Conservation (phyloP, 352 stramenopile genomes). For the Phytophthora nicotianae region DNA sequence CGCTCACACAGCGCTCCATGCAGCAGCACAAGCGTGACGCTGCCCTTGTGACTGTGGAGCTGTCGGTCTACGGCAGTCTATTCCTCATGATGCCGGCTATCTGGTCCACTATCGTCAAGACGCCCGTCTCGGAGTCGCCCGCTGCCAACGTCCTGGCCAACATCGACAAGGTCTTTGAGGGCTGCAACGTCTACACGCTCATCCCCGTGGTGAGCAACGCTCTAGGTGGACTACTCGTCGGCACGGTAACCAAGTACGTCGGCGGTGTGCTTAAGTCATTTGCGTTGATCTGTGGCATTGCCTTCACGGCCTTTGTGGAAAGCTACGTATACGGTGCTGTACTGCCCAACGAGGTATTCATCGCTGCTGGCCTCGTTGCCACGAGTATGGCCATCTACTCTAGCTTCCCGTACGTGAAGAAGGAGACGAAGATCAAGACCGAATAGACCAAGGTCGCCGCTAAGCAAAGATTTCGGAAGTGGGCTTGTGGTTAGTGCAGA, state of each 20-base stretch:
- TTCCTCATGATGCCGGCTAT: conserved; percentile 67
- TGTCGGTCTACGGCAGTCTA: conserved; percentile 75
- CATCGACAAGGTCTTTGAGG: conserved; percentile 56
- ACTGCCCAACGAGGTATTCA: conserved; percentile 64
- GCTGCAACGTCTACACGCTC: conserved; percentile 76
- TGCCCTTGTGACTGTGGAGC: conserved; percentile 82
- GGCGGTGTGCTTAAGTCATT: conserved; percentile 93
- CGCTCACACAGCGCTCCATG: conserved; percentile 82
- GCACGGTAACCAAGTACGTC: conserved; percentile 88
- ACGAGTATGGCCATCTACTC: conserved; percentile 79
- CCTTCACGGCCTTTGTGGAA: conserved; percentile 86
- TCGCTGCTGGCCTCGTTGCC: conserved; percentile 72
- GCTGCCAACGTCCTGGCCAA: conserved; percentile 27
- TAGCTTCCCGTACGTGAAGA: conserved; percentile 64
- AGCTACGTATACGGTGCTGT: conserved; percentile 68
- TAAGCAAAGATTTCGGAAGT: no score
- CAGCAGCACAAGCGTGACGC: conserved; percentile 71
- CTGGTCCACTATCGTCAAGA: conserved; percentile 46
- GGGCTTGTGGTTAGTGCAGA: background rate
- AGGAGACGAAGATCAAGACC: conserved; percentile 40
- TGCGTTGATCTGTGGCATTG: conserved; percentile 86
- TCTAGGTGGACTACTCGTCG: conserved; percentile 83
- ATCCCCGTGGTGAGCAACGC: conserved; percentile 86
- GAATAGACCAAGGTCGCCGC: conserved; percentile 25
- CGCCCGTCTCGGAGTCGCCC: conserved; percentile 39